Evolutionary conservation across 1,284 basidiomycete genomes (phyloP).

Genomic region (Pseudozyma flocculosa): DNA sequence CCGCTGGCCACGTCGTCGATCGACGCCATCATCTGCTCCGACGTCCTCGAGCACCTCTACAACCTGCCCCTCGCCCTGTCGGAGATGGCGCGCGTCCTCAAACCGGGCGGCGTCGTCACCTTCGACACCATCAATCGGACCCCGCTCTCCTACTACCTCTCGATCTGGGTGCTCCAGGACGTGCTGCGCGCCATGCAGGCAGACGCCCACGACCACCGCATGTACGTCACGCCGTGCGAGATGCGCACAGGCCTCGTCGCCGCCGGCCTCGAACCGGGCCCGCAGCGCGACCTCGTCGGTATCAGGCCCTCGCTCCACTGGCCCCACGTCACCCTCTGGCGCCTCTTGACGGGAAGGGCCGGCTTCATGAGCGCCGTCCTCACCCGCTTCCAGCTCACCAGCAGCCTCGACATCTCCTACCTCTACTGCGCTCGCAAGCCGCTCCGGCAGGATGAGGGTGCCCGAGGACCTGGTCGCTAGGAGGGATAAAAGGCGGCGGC

Average conservation of each 20-base stretch:
- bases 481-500: too few relatives aligned
- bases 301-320: slow-evolving; percentile 14
- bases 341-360: slow-evolving; percentile 8
- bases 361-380: slow-evolving; percentile 15
- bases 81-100: slow-evolving; percentile 73
- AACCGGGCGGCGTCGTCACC: slow-evolving; percentile 88
- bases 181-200: slow-evolving; percentile 24
- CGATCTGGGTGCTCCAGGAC: slow-evolving; percentile 34
- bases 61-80: slow-evolving; percentile 18
- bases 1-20: slow-evolving; percentile 7
- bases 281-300: slow-evolving; percentile 9
- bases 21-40: slow-evolving; percentile 32
- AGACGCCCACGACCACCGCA: slow-evolving; percentile 34
- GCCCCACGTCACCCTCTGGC: slow-evolving; percentile 10
- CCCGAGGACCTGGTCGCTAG: too few relatives aligned
- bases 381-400: slow-evolving; percentile 8
- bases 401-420: slow-evolving; percentile 16
- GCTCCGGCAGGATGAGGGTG: too few relatives aligned
- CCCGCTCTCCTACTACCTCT: slow-evolving; percentile 28
- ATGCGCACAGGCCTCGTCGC: slow-evolving; percentile 5
- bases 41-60: slow-evolving; percentile 39
- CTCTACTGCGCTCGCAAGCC: slow-evolving; percentile 17
- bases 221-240: slow-evolving; percentile 26
- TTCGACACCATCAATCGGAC: slow-evolving; percentile 59
- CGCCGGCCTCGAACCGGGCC: slow-evolving; percentile 8